Base-by-base conservation (phyloP, 192 early-diverging fungal species). In the Podila epigama region DNA sequence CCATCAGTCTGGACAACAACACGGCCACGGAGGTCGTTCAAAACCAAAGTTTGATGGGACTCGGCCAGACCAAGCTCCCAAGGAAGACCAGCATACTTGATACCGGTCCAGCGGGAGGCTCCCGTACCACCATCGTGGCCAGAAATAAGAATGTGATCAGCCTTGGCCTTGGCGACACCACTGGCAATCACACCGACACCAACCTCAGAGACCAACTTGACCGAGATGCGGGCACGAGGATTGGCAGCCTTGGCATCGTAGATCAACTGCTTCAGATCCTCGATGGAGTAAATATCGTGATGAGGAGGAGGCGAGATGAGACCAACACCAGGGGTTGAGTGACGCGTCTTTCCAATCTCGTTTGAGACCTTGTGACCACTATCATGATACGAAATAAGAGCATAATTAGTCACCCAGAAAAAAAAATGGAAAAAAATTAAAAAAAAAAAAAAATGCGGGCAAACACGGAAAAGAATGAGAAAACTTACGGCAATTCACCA, bases 61-160 rank as follows among this genome's bases (percentile, higher is more conserved):
- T 99, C 97, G n/a, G 96, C 96, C 29, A 99, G 83, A 68, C 97
- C 97, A 32, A 99, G 85, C 86, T 99, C 97, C 97, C 97, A 99
- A 13, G 97, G 97, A 57, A 99, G 82, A 79, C 97, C 97, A 22
- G 97, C 96, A 66, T 98, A 95, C 83, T 98, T 96, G 82, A 99
- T 99, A 79, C 97, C 95, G 22, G 97, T 99, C 92, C 92, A 99
- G 59, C 96, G 90, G 25, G 92, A 92, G 18, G 97, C 97, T 63
- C 97, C 97, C 16, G 97, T 99, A 70, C 97, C 97, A 85, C 97
- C 97, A 81, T 99, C 97, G 77, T 99, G 97, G 22, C 97, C 97
- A 33, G 91, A 90, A 64, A 94, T 87, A 36, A 99, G 84, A 56
- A 99, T 96, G 83, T 98, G 96, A 78, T 98, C 96, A 8, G 97